phyloP scores from a whole-genome alignment of 2,329 filamentous ascomycete species.

The Phialophora tarda region DNA sequence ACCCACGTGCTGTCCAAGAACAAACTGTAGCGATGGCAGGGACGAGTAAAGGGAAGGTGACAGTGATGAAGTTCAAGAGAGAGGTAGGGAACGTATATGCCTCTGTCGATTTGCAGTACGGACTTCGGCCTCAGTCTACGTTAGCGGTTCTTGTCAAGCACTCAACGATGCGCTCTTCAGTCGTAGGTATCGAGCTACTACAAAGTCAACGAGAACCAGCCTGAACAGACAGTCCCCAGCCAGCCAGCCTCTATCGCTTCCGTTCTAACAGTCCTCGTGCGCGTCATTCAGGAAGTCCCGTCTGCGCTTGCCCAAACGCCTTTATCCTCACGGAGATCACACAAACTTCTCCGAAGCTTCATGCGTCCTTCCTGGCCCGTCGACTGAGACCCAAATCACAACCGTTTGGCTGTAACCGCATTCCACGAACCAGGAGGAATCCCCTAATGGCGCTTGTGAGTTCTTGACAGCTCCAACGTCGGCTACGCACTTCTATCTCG shows the following conservation, averaged over 20 bases:
- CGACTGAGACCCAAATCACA: background rate
- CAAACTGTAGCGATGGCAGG: no score
- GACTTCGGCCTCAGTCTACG: no score
- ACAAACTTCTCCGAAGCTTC: background rate
- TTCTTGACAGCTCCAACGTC: background rate
- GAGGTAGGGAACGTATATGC: background rate
- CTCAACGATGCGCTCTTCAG: no score
- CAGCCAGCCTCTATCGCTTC: no score
- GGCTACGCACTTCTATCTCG: background rate
- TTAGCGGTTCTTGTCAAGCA: background rate
- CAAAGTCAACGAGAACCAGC: no score
- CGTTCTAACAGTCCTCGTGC: background rate
- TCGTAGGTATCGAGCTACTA: background rate
- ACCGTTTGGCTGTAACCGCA: no score
- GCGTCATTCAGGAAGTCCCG: background rate
- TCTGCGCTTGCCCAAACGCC: background rate
- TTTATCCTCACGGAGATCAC: no score
- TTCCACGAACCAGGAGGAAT: no score
- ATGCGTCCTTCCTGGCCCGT: background rate
- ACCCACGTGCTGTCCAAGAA: no score
- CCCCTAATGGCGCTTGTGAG: no score
- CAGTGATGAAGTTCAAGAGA: background rate
- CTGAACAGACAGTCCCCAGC: no score
- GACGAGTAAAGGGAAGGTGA: background rate
- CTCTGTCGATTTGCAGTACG: background rate